phyloP scores from a whole-genome alignment of 331 rosid species.

The Arachis monticola region DNA sequence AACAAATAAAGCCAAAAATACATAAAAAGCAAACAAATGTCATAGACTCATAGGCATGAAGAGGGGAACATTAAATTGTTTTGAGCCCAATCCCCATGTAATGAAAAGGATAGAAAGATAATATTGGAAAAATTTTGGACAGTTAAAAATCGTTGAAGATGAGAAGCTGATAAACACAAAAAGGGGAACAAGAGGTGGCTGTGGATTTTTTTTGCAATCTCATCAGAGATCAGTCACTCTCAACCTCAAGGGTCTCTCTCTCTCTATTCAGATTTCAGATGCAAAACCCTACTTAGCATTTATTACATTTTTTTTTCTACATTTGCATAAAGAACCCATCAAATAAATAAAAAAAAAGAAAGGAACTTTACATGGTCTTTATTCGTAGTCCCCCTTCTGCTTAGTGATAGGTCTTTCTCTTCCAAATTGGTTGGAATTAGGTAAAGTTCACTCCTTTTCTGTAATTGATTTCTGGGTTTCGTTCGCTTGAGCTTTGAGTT shows the following conservation, averaged over 20 bases:
- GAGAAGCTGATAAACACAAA: constrained; percentile 40
- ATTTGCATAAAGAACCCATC: constrained; percentile 10
- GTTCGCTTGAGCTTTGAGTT: constrained; percentile 31
- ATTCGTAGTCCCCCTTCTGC: constrained; percentile 36
- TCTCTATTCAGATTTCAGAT: constrained; percentile 35
- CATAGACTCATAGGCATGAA: constrained; percentile 10
- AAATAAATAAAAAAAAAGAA: background rate
- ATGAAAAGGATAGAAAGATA: constrained; percentile 23
- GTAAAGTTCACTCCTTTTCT: constrained; percentile 43
- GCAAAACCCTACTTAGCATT: constrained; percentile 20
- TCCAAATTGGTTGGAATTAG: constrained; percentile 37
- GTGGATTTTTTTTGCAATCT: constrained; percentile 35
- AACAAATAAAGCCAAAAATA: background rate
- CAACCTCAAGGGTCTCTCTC: constrained; percentile 48
- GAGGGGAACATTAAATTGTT: constrained; percentile 1
- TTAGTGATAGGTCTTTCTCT: constrained; percentile 17
- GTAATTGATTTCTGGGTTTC: constrained; percentile 32
- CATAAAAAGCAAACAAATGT: background rate
- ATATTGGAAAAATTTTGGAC: constrained; percentile 39
- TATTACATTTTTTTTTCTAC: constrained; percentile 34
- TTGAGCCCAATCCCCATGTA: background rate
- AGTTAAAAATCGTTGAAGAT: constrained; percentile 32
- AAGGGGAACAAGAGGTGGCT: constrained; percentile 36
- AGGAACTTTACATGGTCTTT: constrained; percentile 14
- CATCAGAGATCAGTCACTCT: constrained; percentile 46